Base-by-base conservation (phyloP, 2,329 filamentous ascomycete genomes). In the Paramyrothecium sp. region DNA sequence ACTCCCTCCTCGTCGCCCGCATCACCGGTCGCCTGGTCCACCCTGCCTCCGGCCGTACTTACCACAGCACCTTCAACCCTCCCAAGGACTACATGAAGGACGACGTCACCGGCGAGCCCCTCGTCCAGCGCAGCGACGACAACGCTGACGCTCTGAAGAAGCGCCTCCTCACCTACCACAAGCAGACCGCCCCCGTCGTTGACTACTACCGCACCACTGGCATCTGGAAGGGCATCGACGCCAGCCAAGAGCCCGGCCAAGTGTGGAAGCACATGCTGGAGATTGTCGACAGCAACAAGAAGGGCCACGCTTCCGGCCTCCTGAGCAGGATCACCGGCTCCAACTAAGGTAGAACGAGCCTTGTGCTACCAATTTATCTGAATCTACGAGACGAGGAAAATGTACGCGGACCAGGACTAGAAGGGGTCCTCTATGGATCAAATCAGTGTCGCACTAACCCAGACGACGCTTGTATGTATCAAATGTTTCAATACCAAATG, bases 31-130 rank as follows among this genome's bases (percentile, higher is more conserved):
- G 95, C 70, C 84, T 99, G 61, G 83, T 99, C 68, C 95, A 99
- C 84, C 94, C 94, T 58, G 94, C 94, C 54, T 97, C 93, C 56
- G 95, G 95, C 65, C 92, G 95, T 71, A 92, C 91, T 66, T 99
- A 99, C 83, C 95, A 99, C 87, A 95, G 89, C 79, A 90, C 95
- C 76, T 99, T 99, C 88, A 98, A 97, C 86, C 95, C 95, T 54
- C 95, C 95, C 69, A 97, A 97, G 87, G 79, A 87, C 68, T 70
- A 85, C 64, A 98, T 98, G 95, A 96, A 88, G 74, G 95, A 99
- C 77, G 95, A 99, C 76, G 78, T 97, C 65, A 98, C 95, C 20
- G 95, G 95, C 75, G 95, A 99, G 84, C 93, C 94, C 52, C 83
- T 99, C 66, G 90, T 98, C 70, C 95, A 98, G 83, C 89, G 95